These are phyloP conservation scores for Entonaema liquescens DNA, from an alignment of 495 filamentous ascomycete genomes.

Conservation along the genomic window DNA sequence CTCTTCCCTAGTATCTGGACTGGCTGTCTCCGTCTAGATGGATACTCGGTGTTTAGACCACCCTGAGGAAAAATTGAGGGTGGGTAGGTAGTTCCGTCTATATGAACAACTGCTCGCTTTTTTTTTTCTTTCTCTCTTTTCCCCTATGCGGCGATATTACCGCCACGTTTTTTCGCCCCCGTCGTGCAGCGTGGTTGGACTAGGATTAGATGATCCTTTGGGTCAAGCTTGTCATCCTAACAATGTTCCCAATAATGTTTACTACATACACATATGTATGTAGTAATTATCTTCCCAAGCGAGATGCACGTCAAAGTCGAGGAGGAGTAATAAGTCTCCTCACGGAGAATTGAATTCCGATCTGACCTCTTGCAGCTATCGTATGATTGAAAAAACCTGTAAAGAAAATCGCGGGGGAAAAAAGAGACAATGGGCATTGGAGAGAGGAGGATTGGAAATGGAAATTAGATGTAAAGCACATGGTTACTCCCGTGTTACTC, in stretches of 20 bases:
- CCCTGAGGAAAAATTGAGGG: neutral
- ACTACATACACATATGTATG: neutral
- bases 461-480: constrained; percentile 7
- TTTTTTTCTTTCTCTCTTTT: neutral
- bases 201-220: constrained; percentile 25
- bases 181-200: neutral
- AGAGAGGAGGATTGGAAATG: neutral
- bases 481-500: constrained; percentile 3
- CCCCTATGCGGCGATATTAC: neutral
- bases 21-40: neutral
- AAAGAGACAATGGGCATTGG: constrained; percentile 6
- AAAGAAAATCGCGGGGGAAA: constrained; percentile 17
- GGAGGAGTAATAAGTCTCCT: neutral
- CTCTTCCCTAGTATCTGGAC: neutral
- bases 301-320: neutral
- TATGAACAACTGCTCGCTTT: neutral
- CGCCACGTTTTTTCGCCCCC: neutral
- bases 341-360: neutral
- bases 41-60: neutral
- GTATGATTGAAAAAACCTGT: neutral
- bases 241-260: neutral
- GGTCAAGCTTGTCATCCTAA: neutral
- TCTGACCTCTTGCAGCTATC: neutral
- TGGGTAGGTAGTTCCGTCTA: neutral
- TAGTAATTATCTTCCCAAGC: neutral